Base-by-base conservation (phyloP, 768 basidiomycete genomes). In the Agaricus blazei region DNA sequence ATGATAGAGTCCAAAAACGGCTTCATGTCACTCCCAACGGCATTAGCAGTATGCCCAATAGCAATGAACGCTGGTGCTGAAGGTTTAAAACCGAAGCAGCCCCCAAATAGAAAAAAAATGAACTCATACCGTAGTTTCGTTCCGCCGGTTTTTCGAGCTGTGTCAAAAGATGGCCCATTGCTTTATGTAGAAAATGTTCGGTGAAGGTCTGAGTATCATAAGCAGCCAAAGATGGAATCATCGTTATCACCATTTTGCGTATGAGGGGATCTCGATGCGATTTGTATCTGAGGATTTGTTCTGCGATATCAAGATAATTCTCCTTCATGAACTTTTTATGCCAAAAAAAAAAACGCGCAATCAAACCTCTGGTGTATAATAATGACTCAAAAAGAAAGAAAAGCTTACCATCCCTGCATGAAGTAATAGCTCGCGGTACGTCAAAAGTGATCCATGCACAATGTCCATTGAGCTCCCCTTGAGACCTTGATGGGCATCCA, bases 121-220 rank as follows among this genome's bases (percentile, higher is more conserved):
- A n/a, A 44, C 15, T 65, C 79, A 51, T 64, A 94, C 94, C 91
- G 60, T 91, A 90, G 31, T 88, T 85, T 37, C 95, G 81, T 62
- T 99, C 97, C 48, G 81, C 81, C 0, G 90, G 87, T 70, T 93
- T 97, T 63, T 91, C 88, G 4, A 99, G 78, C 64, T 93, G 90
- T 4, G 84, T 84, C 29, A 96, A 72, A 1, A 99, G 80, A 70
- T 95, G 92, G 0, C 80, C 86, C 97, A 99, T 98, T 9, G 91
- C 85, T 67, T 90, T 89, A 73, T 96, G 92, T 8, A 98, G 78
- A 67, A 92, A 94, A 66, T 90, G 87, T 62, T 90, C 87, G 42
- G 87, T 87, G 64, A 99, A 99, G 0, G 88, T 91, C 66, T 90
- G 85, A 1, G 91, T 91, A 65, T 98, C 93, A 68, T 98, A 99